Evolutionary conservation across 2,329 filamentous ascomycete genomes (phyloP).

Genomic region (Neurospora sp.): DNA sequence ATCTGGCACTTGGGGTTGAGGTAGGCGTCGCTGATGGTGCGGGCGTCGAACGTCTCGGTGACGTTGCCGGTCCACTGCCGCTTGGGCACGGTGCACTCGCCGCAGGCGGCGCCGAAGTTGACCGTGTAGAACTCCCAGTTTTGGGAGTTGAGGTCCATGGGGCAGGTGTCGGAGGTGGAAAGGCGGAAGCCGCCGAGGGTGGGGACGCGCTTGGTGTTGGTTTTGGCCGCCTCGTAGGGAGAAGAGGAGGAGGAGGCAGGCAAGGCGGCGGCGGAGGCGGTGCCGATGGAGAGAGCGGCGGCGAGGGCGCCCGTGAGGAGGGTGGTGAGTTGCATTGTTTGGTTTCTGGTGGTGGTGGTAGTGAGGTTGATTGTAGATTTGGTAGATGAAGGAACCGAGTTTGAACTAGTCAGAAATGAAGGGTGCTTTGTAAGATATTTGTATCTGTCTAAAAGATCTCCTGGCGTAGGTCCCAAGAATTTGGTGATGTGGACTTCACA

Average conservation of each 20-base stretch:
- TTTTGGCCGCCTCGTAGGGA: too few relatives aligned
- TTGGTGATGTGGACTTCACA: neutral
- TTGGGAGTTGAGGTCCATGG: neutral
- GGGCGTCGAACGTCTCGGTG: neutral
- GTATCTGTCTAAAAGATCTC: neutral
- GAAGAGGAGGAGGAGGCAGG: neutral
- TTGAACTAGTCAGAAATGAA: neutral
- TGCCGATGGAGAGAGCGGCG: neutral
- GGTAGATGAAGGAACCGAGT: neutral
- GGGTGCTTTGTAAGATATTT: neutral
- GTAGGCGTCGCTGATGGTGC: conserved; percentile 4
- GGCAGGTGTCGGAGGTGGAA: neutral
- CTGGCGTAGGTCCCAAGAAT: neutral
- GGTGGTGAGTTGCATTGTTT: neutral
- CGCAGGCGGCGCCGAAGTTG: neutral
- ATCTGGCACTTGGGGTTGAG: conserved; percentile 6
- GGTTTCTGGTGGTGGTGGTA: neutral
- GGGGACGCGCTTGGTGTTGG: neutral
- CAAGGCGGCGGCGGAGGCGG: neutral
- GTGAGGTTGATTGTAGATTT: neutral
- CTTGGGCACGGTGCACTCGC: neutral
- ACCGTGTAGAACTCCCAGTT: neutral
- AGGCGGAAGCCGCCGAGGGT: neutral
- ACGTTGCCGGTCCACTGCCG: neutral
- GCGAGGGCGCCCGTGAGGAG: neutral